Base-by-base conservation (phyloP, 1,284 basidiomycete species). In the Ceratobasidium sp. region DNA sequence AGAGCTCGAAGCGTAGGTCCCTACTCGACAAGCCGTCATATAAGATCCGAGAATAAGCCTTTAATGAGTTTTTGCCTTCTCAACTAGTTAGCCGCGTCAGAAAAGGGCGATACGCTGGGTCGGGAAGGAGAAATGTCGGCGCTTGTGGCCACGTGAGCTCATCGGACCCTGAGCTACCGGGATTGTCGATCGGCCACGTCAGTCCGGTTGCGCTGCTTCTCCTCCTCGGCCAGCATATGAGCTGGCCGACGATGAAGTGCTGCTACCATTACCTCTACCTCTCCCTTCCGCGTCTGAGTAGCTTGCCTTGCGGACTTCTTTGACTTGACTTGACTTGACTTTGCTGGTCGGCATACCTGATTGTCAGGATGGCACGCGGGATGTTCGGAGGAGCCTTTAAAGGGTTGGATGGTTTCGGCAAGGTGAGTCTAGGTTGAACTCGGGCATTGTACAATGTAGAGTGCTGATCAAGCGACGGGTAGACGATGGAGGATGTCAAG, bases 401-500 rank as follows among this genome's bases (percentile, higher is more conserved):
- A 83, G 92, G 93, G 84, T 89, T 99, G 78, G 97, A 99, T 88
- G 97, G 97, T 84, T 99, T 99, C 87, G 97, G 96, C 79, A 99
- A 98, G 91, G 97, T 96, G 82, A 81, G 86, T 40, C 8, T 17
- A 46, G n/a, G 17, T 19, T n/a, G n/a, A 11, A 19, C 1, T 19
- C 34, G 34, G 7, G 13, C 9, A 19, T 8, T 15, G 1, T 57
- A 17, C 1, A n/a, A 19, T 17, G 34, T 3, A 15, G 32, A 40
- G 5, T 19, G 8, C n/a, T 11, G n/a, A 11, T n/a, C 9, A 56
- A 34, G 71, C 37, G 13, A 29, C 22, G 5, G 15, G 3, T 82
- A 97, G 97, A 98, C 97, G 49, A 95, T 95, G 85, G 97, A 98
- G 83, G 96, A 98, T 88, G 96, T 98, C 79, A 98, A 98, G 86